Evolutionary conservation across 306 rosid species (phyloP), one percentile per base, ranked within the genome.

Genomic region (Trifolium fragiferum): DNA sequence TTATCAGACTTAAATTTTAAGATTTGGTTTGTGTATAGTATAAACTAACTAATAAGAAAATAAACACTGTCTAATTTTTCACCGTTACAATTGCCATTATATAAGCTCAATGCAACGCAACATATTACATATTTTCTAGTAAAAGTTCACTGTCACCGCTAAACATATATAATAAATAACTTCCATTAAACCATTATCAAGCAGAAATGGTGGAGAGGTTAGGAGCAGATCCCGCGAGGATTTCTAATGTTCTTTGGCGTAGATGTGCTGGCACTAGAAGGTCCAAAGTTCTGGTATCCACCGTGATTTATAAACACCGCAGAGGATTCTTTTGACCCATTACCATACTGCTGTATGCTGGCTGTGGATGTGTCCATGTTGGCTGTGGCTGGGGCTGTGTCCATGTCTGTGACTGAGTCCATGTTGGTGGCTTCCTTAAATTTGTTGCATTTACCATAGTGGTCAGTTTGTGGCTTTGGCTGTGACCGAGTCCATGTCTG

Each of bases 361-460:
- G 18, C 16, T 21, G 15, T 11, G 8, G 75, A n/a, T 50, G 62
- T 20, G 62, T 1, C 60, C 59, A 16, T 54, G 60, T 20, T 53
- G 27, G 60, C 14, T 20, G 60, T 20, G 60, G 15, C 11, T 68
- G 75, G 10, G 2, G 32, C 4, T 35, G 58, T 18, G 27, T 6
- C 59, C 59, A 21, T 53, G 33, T 30, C 33, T 30, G 33, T 30
- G 33, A 4, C 33, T 0, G 33, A 30, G 33, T 30, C 33, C 33
- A 30, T 30, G 33, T 30, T 4, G 33, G 40, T 7, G 40, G 73
- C 70, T 75, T 60, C 78, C 81, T 67, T 11, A 82, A 43, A 59
- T 58, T 76, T 43, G 85, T 43, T 11, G 57, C 80, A 73, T 71
- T 73, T 51, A 76, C 85, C 91, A 78, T 74, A 30, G 73, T 68